phyloP scores from a whole-genome alignment of 768 basidiomycete genomes.

The Naganishia vaughanmartiniae region DNA sequence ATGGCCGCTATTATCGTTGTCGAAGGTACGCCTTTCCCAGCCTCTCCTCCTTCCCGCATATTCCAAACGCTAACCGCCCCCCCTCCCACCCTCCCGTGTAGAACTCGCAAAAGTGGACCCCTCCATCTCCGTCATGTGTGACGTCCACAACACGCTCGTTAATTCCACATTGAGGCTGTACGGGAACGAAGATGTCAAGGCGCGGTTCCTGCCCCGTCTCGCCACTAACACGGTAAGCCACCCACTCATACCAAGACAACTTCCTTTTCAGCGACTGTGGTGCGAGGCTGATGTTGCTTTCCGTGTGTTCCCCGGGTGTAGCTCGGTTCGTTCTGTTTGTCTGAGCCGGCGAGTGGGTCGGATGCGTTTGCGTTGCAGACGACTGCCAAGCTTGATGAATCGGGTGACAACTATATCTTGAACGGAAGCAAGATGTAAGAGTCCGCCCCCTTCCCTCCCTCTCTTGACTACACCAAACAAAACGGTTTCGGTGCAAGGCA shows the following conservation, averaged over 20 bases:
- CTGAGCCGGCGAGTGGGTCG: conserved; percentile 87
- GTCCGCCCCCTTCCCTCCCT: no score
- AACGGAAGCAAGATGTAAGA: conserved; percentile 90
- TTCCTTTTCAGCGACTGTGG: no score
- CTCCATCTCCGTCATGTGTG: conserved; percentile 91
- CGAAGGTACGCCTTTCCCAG: conserved; percentile 56
- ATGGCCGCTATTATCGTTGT: conserved; percentile 93
- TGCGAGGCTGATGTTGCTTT: no score
- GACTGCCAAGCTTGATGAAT: conserved; percentile 69
- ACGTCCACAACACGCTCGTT: conserved; percentile 97
- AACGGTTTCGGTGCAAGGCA: no score
- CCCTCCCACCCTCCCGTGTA: conserved; percentile 18
- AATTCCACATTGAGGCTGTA: conserved; percentile 89
- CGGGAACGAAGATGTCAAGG: conserved; percentile 77
- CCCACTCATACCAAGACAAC: no score
- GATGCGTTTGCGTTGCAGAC: conserved; percentile 97
- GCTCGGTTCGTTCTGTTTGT: conserved; percentile 95
- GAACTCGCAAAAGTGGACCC: conserved; percentile 96
- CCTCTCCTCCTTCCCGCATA: background rate
- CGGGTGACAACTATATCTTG: conserved; percentile 78
- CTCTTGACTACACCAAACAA: no score
- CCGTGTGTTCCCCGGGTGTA: no score
- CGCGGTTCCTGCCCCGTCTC: conserved; percentile 82
- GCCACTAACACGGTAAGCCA: conserved; percentile 67
- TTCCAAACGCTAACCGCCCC: background rate